phyloP scores from a whole-genome alignment of 345 rosid genomes.

The Brassica carinata region DNA sequence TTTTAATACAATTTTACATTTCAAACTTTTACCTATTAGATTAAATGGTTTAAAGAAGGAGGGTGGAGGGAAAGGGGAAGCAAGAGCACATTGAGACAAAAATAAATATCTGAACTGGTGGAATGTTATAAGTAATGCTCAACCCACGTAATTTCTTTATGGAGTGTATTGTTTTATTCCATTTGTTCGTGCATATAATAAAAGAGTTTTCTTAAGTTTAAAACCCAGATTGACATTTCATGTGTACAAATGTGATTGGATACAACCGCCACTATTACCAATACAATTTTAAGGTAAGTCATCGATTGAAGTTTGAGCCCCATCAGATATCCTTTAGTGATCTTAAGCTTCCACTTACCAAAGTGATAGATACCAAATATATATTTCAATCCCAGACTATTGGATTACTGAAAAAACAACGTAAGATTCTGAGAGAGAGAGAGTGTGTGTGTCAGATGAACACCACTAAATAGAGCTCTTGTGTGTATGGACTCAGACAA shows the following conservation, averaged over 20 bases:
- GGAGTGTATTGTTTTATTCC: conserved; percentile 62
- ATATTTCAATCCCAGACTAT: neutral
- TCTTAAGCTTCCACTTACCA: conserved; percentile 63
- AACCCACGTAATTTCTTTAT: conserved; percentile 45
- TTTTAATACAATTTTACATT: too few species aligned
- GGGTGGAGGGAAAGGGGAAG: too few species aligned
- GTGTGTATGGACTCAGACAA: conserved; percentile 22
- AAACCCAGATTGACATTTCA: too few species aligned
- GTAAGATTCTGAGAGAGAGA: neutral
- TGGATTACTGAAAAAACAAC: neutral
- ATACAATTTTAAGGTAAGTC: conserved; percentile 47
- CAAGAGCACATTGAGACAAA: too few species aligned
- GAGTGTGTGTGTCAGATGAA: conserved; percentile 13
- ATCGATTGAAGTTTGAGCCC: conserved; percentile 56
- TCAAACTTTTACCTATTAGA: too few species aligned
- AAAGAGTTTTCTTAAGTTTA: neutral
- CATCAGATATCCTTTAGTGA: conserved; percentile 61
- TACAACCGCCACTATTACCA: conserved; percentile 8
- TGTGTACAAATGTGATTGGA: conserved; percentile 9
- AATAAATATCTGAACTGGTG: too few species aligned
- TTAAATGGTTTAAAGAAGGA: too few species aligned
- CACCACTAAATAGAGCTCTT: neutral
- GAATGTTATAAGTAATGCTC: too few species aligned
- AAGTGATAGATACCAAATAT: neutral
- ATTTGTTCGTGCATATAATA: conserved; percentile 50